Conservation (phyloP, 73 alveolate genomes). For the Paraurostyla sp. region DNA sequence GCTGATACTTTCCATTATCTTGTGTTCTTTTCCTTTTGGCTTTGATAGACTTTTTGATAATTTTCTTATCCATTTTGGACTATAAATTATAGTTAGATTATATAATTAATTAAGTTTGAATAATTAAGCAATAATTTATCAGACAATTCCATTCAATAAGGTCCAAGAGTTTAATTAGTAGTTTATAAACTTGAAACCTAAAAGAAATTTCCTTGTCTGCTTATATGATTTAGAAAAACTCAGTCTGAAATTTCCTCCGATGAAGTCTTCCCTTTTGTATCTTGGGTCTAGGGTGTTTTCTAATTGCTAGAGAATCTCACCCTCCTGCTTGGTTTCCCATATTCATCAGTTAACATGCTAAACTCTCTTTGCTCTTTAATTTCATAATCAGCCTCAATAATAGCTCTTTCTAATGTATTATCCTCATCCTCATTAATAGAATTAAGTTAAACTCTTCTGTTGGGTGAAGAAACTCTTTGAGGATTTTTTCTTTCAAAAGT, state of each 20-base stretch:
- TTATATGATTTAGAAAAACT: too few relatives aligned
- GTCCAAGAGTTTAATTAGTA: too few relatives aligned
- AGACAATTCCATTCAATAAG: too few relatives aligned
- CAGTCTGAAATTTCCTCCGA: too few relatives aligned
- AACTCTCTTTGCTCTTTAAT: background rate
- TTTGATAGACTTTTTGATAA: background rate
- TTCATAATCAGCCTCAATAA: background rate
- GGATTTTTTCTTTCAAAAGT: background rate
- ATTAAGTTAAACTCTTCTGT: background rate
- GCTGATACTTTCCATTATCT: background rate
- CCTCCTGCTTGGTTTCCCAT: background rate
- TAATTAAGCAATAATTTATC: too few relatives aligned
- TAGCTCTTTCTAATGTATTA: background rate
- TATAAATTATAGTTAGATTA: too few relatives aligned
- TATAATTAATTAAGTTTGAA: too few relatives aligned
- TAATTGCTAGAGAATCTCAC: background rate
- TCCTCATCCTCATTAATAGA: background rate
- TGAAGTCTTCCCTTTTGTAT: background rate
- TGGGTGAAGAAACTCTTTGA: background rate
- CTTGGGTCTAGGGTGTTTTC: background rate
- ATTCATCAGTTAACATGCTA: background rate
- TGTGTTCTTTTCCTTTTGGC: background rate
- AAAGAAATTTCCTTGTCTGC: too few relatives aligned
- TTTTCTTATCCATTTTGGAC: constrained; percentile 15
- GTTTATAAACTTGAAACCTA: too few relatives aligned